phyloP scores from a whole-genome alignment of 176 grass and related monocot genomes.

The Lolium perenne region DNA sequence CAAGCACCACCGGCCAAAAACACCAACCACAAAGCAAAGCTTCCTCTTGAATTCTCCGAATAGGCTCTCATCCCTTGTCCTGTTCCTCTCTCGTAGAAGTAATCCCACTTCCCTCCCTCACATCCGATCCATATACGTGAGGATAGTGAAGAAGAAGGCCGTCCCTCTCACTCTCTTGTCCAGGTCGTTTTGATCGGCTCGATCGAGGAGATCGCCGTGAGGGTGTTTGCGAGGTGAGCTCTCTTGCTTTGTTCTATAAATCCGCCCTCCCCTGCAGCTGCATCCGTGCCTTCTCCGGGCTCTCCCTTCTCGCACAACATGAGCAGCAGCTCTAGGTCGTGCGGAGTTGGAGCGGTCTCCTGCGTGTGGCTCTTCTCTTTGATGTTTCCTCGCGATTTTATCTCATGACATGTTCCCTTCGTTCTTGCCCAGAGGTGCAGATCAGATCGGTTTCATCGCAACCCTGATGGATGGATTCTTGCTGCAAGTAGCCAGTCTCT shows the following conservation, averaged over 20 bases:
- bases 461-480: not conserved
- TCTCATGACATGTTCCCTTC: slow-evolving; percentile 32
- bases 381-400: not conserved
- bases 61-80: not conserved
- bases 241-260: not conserved
- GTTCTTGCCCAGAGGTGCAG: not conserved
- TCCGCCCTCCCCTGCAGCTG: not conserved
- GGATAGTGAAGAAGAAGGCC: not conserved
- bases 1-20: slow-evolving; percentile 14
- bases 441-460: not conserved
- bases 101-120: not conserved
- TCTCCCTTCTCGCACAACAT: slow-evolving; percentile 13
- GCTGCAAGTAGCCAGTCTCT: not conserved
- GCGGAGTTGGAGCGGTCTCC: not conserved
- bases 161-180: slow-evolving; percentile 44
- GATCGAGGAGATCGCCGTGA: slow-evolving; percentile 31
- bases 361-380: not conserved
- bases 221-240: slow-evolving; percentile 6
- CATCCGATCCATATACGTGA: not conserved
- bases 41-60: slow-evolving; percentile 37
- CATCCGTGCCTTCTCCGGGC: not conserved
- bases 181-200: slow-evolving; percentile 13
- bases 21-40: not conserved
- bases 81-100: not conserved
- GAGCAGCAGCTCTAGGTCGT: slow-evolving; percentile 11